Conservation (phyloP, 176 grass and related monocot genomes). For the Oryza punctata region DNA sequence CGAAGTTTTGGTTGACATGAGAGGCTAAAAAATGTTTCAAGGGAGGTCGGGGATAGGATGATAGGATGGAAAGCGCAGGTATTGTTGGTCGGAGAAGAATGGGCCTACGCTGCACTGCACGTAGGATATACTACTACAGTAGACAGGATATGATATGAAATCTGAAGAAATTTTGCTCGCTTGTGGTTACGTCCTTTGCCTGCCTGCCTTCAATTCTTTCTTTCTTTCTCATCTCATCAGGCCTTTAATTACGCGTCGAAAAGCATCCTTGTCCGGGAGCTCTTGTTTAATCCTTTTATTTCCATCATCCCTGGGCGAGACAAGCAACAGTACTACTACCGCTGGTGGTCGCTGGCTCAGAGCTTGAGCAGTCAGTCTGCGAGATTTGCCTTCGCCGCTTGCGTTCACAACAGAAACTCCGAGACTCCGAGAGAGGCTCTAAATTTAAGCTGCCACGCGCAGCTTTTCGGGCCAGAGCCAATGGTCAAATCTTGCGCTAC, state of each 20-base stretch:
- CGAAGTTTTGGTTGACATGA: not conserved
- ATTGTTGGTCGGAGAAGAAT: constrained; percentile 42
- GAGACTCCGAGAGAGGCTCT: not conserved
- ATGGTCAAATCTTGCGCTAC: constrained; percentile 45
- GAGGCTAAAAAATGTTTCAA: not conserved
- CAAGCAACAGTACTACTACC: not conserved
- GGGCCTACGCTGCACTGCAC: not conserved
- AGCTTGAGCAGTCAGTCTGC: constrained; percentile 7
- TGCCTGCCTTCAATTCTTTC: not conserved
- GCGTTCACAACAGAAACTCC: not conserved
- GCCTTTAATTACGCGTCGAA: not conserved
- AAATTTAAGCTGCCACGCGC: not conserved
- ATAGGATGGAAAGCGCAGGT: constrained; percentile 32
- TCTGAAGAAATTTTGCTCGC: not conserved
- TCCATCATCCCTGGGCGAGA: constrained; percentile 32
- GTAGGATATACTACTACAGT: not conserved
- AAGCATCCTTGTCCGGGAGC: constrained; percentile 43
- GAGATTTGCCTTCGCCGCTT: not conserved
- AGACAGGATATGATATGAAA: not conserved
- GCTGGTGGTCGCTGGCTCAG: not conserved
- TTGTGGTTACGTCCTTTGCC: not conserved
- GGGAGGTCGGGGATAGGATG: constrained; percentile 20
- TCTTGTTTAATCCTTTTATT: constrained; percentile 32
- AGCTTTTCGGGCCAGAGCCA: constrained; percentile 22
- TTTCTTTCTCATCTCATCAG: constrained; percentile 20